Percentiles rank a stretch among this genome's conserved stretches.
Evolutionary conservation across 768 basidiomycete species (phyloP).

Genomic region (Macrolepiota albuminosa): DNA sequence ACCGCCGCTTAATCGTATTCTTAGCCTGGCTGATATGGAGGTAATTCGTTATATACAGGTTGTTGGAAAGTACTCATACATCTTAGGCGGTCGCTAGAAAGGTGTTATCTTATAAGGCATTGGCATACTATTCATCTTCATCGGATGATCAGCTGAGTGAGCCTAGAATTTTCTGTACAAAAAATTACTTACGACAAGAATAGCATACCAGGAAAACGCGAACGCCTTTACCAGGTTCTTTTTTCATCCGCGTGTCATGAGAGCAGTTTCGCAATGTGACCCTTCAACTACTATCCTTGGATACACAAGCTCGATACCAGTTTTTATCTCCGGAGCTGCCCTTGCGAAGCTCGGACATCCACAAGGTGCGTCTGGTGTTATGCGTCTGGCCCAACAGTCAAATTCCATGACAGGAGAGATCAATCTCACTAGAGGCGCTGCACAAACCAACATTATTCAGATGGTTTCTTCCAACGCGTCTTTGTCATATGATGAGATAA

Average conservation of each 20-base stretch:
- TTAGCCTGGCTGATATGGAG: conserved; percentile 83
- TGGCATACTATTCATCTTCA: conserved; percentile 83
- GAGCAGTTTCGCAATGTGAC: conserved; percentile 55
- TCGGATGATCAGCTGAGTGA: conserved; percentile 81
- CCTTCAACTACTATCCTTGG: conserved; percentile 74
- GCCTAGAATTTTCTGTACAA: conserved; percentile 18
- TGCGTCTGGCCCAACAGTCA: neutral
- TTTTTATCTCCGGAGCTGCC: conserved; percentile 82
- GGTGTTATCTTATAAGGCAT: conserved; percentile 68
- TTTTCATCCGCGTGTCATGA: conserved; percentile 82
- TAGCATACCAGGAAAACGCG: conserved; percentile 66
- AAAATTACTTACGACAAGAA: conserved; percentile 15
- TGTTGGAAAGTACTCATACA: neutral
- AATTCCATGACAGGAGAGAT: conserved; percentile 53
- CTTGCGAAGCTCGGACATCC: conserved; percentile 88
- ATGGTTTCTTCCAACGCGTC: conserved; percentile 83
- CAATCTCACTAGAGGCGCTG: conserved; percentile 74
- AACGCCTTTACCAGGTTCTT: conserved; percentile 82
- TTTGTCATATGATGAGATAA: conserved; percentile 59
- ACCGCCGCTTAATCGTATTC: conserved; percentile 64
- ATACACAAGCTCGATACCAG: conserved; percentile 64
- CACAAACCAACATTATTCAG: conserved; percentile 67
- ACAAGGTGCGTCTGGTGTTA: conserved; percentile 32
- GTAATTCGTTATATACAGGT: conserved; percentile 27
- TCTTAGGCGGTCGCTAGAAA: conserved; percentile 64